Evolutionary conservation across 1,284 basidiomycete species (phyloP).

Genomic region (Moniliophthora roreri): DNA sequence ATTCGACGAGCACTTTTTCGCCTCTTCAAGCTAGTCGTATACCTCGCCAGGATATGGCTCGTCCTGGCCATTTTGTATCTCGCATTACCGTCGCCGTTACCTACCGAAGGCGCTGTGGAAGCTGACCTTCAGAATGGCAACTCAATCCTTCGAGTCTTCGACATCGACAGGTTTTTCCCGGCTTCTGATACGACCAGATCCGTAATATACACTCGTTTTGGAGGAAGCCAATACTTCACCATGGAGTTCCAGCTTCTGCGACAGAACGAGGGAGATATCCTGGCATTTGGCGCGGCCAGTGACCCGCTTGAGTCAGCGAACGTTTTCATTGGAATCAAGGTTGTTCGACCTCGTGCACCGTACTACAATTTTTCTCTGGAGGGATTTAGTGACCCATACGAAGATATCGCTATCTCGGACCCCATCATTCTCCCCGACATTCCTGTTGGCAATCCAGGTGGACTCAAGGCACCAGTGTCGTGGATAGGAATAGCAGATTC

Average conservation of each 20-base stretch:
- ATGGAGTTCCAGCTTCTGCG: background rate
- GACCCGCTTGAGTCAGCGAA: background rate
- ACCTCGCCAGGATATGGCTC: background rate
- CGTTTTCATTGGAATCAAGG: background rate
- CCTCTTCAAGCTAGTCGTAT: constrained; percentile 1
- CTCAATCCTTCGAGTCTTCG: background rate
- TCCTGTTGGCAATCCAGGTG: background rate
- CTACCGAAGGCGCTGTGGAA: background rate
- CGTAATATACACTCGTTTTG: background rate
- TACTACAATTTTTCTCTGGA: background rate
- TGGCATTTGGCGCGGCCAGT: background rate
- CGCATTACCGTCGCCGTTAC: background rate
- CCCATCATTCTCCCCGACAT: background rate
- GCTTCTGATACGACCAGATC: background rate
- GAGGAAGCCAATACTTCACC: background rate
- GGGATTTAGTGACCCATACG: background rate
- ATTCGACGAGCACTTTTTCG: background rate
- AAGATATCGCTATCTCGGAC: background rate
- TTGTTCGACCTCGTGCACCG: background rate
- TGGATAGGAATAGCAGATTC: background rate
- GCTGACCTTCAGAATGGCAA: background rate
- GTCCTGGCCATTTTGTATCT: background rate
- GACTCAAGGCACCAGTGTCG: background rate
- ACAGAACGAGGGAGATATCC: background rate
- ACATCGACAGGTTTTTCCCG: background rate